Conservation (phyloP, 2,329 filamentous ascomycete genomes). For the Blastomyces gilchristii region DNA sequence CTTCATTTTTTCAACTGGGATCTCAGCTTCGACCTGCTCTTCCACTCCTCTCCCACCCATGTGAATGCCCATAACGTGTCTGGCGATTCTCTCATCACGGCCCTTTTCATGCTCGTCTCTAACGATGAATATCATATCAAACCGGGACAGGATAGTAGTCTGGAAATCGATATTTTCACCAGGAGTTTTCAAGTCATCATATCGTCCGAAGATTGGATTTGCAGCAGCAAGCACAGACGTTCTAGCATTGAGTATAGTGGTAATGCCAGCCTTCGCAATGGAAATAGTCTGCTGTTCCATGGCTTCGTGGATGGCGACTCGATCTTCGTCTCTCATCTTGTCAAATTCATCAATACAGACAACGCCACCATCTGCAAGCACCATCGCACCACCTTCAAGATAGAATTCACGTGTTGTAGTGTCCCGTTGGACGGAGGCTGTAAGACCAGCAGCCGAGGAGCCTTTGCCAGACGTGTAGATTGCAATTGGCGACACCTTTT, state of each 20-base stretch:
- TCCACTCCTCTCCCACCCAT: constrained; percentile 81
- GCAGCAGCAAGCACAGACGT: constrained; percentile 92
- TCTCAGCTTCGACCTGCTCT: constrained; percentile 74
- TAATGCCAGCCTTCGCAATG: constrained; percentile 96
- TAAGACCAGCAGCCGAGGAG: constrained; percentile 93
- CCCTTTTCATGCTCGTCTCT: constrained; percentile 84
- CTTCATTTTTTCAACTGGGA: constrained; percentile 93
- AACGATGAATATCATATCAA: constrained; percentile 99
- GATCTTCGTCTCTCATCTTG: constrained; percentile 98
- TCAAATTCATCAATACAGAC: constrained; percentile 99
- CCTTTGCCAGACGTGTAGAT: constrained; percentile 99
- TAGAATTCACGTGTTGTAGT: constrained; percentile 91
- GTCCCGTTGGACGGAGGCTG: constrained; percentile 90
- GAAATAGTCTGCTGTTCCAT: constrained; percentile 99
- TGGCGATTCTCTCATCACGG: constrained; percentile 86
- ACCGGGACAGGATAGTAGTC: constrained; percentile 93
- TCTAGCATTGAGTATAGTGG: constrained; percentile 89
- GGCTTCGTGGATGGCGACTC: constrained; percentile 96
- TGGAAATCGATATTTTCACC: constrained; percentile 99
- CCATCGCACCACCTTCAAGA: constrained; percentile 96
- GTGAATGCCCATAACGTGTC: constrained; percentile 94
- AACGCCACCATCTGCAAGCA: constrained; percentile 89
- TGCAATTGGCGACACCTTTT: constrained; percentile 89
- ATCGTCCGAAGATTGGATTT: constrained; percentile 94
- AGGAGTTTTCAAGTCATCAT: constrained; percentile 94